phyloP scores from a whole-genome alignment of 164 flowering plant genomes.

The Euptelea pleiosperma region DNA sequence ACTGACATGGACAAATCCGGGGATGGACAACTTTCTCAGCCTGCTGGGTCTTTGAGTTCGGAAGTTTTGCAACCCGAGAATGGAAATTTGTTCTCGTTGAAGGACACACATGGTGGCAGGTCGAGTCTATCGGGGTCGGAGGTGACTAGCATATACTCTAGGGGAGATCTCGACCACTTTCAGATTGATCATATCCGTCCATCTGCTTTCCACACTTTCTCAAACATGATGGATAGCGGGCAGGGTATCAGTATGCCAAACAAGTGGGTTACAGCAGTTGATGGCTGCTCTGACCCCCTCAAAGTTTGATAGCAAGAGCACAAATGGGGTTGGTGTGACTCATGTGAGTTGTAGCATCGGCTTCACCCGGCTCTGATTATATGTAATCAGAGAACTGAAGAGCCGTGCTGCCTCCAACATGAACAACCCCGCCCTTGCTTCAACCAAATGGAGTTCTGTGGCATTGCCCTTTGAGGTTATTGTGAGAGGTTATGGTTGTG shows the following conservation, averaged over 20 bases:
- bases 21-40: slow-evolving; percentile 15
- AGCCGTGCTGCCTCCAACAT: slow-evolving; percentile 2
- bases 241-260: slow-evolving; percentile 30
- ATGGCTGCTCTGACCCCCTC: slow-evolving; percentile 51
- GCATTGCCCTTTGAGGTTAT: slow-evolving; percentile 10
- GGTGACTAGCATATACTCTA: slow-evolving; percentile 55
- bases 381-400: slow-evolving; percentile 1
- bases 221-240: slow-evolving; percentile 36
- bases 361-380: slow-evolving; percentile 3
- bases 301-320: slow-evolving; percentile 36
- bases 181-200: slow-evolving; percentile 36
- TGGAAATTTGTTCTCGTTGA: slow-evolving; percentile 42
- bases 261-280: slow-evolving; percentile 63
- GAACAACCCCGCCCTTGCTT: slow-evolving; percentile 28
- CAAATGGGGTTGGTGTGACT: slow-evolving; percentile 32
- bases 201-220: slow-evolving; percentile 34
- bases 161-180: slow-evolving; percentile 34
- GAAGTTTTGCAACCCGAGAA: slow-evolving; percentile 55
- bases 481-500: slow-evolving; percentile 26
- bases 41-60: slow-evolving; percentile 51
- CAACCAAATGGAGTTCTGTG: slow-evolving; percentile 41
- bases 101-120: slow-evolving; percentile 33
- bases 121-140: slow-evolving; percentile 51
- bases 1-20: slow-evolving; percentile 19
- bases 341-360: slow-evolving; percentile 8